Conservation (phyloP, 768 basidiomycete genomes). For the Hortiboletus campestris region DNA sequence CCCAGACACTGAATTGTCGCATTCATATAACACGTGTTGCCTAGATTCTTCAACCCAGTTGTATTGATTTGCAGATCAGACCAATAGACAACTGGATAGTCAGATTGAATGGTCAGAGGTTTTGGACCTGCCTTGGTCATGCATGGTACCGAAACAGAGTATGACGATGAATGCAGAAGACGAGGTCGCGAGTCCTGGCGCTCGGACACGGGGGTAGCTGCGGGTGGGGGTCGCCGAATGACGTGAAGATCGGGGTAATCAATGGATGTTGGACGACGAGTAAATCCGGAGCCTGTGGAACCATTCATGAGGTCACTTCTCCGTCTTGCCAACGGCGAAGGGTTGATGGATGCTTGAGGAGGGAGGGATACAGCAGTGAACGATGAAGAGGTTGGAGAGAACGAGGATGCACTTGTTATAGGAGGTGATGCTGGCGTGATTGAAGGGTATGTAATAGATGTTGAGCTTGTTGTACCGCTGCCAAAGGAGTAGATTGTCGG, state of each 20-base stretch:
- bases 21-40: conserved; percentile 99
- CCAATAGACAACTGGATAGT: conserved; percentile 86
- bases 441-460: conserved; percentile 54
- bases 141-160: conserved; percentile 24
- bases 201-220: conserved; percentile 65
- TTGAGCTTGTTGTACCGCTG: conserved; percentile 37
- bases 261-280: conserved; percentile 49
- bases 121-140: conserved; percentile 41
- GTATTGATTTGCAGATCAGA: conserved; percentile 73
- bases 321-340: conserved; percentile 69
- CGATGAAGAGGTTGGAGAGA: conserved; percentile 37
- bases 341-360: conserved; percentile 83
- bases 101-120: conserved; percentile 67
- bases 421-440: conserved; percentile 41
- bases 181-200: conserved; percentile 73
- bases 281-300: conserved; percentile 51
- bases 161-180: conserved; percentile 38
- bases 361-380: conserved; percentile 57
- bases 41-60: conserved; percentile 89
- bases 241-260: conserved; percentile 80
- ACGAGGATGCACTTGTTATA: conserved; percentile 37
- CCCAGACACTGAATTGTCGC: conserved; percentile 95
- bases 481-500: conserved; percentile 35
- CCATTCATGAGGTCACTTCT: conserved; percentile 80
- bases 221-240: conserved; percentile 77